Evolutionary conservation across 371 early-diverging fungal species (phyloP), one percentile per base, ranked within the genome.

Genomic region (Rhizopus arrhizus): DNA sequence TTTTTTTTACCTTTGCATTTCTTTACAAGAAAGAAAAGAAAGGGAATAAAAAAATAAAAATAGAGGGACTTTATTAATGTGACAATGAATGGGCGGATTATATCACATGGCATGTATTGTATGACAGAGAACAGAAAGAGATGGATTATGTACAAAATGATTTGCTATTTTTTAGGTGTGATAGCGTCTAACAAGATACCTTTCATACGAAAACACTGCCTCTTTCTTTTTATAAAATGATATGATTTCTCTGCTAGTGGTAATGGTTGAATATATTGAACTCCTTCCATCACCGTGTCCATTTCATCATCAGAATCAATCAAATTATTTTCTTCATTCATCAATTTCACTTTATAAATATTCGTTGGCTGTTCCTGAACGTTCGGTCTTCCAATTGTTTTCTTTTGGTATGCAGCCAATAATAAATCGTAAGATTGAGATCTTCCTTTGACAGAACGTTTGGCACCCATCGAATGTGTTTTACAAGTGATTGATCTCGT

Each of bases 401-500:
- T 87, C 78, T 91, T 73, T 72, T 90, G 81, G 66, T 90, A 89
- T 42, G 85, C 82, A 49, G 82, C 78, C 47, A 91, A 73, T 31
- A 93, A 67, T 3, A 86, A 78, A 61, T 93, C 92, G 62, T 88
- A 93, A 31, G 87, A 81, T 61, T 87, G 81, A 34, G 92, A 89
- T 54, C 93, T 80, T 8, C 93, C 93, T 42, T 78, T 77, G 6
- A 93, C 93, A 6, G 84, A 80, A 35, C 93, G 84, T 68, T 93
- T 93, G 50, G 87, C 83, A 5, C 91, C 89, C 88, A 93, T 90
- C 11, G 93, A 88, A 59, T 93, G 93, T 6, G 85, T 90, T 70
- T 93, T 93, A 70, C 93, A 93, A 32, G 93, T 93, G 22, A 93
- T 74, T 46, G 92, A 90, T 32, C 93, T 84, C 50, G 89, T 82